Conservation (phyloP, 1,284 basidiomycete species). For the Gomphus bonarii region DNA sequence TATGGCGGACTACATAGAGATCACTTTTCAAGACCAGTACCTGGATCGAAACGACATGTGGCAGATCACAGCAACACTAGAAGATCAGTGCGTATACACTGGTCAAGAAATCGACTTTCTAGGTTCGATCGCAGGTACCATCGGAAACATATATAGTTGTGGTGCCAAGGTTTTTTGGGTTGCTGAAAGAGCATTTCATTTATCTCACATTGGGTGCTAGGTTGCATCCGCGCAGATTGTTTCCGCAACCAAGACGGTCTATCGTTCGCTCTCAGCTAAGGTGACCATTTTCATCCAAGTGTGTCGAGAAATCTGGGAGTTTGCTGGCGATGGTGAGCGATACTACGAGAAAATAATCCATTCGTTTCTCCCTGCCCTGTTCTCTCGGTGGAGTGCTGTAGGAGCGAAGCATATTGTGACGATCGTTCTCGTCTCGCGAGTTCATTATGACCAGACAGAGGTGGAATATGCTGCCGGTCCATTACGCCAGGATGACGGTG, state of each 20-base stretch:
- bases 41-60: conserved; percentile 92
- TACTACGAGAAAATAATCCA: conserved; percentile 96
- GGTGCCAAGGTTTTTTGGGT: conserved; percentile 42
- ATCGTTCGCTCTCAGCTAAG: conserved; percentile 85
- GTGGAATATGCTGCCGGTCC: conserved; percentile 70
- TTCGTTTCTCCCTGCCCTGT: conserved; percentile 80
- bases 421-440: conserved; percentile 90
- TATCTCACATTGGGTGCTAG: conserved; percentile 25
- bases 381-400: conserved; percentile 71
- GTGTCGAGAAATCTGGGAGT: conserved; percentile 94
- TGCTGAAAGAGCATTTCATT: neutral
- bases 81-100: conserved; percentile 36
- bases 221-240: conserved; percentile 78
- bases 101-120: conserved; percentile 74
- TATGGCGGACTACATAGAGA: conserved; percentile 75
- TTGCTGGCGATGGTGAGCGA: conserved; percentile 91
- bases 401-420: conserved; percentile 91
- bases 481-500: conserved; percentile 60
- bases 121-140: conserved; percentile 69
- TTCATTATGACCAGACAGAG: conserved; percentile 83
- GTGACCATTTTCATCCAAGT: conserved; percentile 93
- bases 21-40: conserved; percentile 88
- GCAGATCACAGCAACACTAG: conserved; percentile 66
- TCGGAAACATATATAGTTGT: conserved; percentile 63
- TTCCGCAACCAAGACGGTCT: conserved; percentile 79